These are phyloP conservation scores for Rhodotorula sp. DNA, from an alignment of 1,284 basidiomycete genomes.

Conservation along the genomic window DNA sequence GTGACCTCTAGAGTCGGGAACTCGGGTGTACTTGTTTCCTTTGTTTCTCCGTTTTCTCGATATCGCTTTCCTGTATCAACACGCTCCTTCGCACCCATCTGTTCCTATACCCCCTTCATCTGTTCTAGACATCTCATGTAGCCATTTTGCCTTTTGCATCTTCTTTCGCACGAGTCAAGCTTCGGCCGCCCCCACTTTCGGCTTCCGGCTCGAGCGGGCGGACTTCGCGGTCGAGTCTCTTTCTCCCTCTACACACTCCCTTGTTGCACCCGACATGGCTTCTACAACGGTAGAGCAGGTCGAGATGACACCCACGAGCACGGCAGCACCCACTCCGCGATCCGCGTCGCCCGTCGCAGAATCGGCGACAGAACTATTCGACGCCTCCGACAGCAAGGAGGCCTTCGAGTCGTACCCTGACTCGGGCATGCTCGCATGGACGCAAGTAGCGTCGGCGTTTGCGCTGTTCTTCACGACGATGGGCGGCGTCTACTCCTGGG, in stretches of 20 bases:
- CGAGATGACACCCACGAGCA: not conserved
- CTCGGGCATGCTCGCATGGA: constrained; percentile 17
- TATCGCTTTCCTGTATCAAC: no score
- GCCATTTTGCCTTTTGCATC: no score
- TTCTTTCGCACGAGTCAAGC: no score
- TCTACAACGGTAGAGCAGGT: not conserved
- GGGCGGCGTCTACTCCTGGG: constrained; percentile 24
- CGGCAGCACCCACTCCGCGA: not conserved
- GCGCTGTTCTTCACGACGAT: constrained; percentile 25
- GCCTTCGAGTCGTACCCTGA: constrained; percentile 34
- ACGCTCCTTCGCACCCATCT: no score
- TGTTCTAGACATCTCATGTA: no score
- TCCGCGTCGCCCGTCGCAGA: not conserved
- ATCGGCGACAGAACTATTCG: not conserved
- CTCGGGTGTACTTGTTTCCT: not conserved
- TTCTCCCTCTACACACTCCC: not conserved
- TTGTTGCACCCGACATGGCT: not conserved
- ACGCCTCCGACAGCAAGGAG: not conserved
- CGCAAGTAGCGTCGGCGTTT: constrained; percentile 8
- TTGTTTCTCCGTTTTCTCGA: no score
- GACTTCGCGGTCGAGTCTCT: not conserved
- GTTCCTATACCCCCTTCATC: no score
- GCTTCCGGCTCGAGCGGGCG: no score
- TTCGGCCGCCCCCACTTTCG: no score
- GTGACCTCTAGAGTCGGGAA: no score